Evolutionary conservation across 305 asterid species (phyloP), one percentile per base, ranked within the genome.

Genomic region (Solanum hybrid): DNA sequence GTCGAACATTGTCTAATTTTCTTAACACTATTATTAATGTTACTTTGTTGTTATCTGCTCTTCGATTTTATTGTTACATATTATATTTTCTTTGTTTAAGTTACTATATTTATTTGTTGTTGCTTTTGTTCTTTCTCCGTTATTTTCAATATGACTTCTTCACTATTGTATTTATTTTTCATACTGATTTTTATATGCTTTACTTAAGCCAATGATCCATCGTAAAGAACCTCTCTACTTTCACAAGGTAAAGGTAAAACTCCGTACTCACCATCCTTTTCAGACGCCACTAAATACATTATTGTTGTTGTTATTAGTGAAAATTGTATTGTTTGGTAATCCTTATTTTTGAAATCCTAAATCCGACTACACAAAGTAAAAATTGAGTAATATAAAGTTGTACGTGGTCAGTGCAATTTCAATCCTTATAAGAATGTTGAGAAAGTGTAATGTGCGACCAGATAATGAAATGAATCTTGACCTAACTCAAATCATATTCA

Each of bases 51-150:
- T 7, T 7, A 13, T 73, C 1, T 72, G 10, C 10, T 29, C 79
- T 73, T 73, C 5, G n/a, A 73, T 14, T 27, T 27, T 6, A 5
- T 69, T 24, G 7, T 24, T 69, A 64, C 12, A 0, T 22, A 1
- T 0, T 42, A 42, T 66, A 66, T 66, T 66, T 66, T 10, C 6
- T 66, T 66, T 22, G 13, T 0, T 66, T 66, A 0, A 0, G 27
- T 66, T n/a, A 10, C 2, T 10, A 24, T 24, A 24, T 6, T 29
- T 73, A 73, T 29, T 73, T 73, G 0, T 14, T 73, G 11, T 6
- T 29, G 10, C 79, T 73, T 0, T 13, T 72, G 4, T 27, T 72
- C 2, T 27, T 27, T 72, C 35, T 72, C 9, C 2, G 6, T 72
- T 72, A 72, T 13, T 72, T 27, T 72, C 7, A 0, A 27, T 6